These are phyloP conservation scores for Yamadazyma friedrichii DNA, from an alignment of 1,139 yeast genomes.

Conservation along the genomic window DNA sequence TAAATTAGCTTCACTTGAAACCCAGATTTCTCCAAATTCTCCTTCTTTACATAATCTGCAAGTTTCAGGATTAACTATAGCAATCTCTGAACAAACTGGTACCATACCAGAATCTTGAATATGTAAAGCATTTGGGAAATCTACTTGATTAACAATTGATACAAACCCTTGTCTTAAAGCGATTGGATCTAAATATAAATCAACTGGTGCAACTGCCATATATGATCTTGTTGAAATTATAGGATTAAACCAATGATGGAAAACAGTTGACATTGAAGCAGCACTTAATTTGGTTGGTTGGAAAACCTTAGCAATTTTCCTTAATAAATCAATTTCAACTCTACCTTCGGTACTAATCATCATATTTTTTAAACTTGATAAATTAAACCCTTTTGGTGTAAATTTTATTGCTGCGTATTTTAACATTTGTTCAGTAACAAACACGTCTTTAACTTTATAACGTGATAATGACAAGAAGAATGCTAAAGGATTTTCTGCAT, in stretches of 20 bases:
- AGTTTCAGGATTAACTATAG: conserved; percentile 95
- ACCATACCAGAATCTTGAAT: conserved; percentile 96
- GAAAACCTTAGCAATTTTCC: conserved; percentile 61
- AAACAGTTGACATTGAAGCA: conserved; percentile 74
- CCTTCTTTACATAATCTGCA: conserved; percentile 75
- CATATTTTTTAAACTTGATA: conserved; percentile 70
- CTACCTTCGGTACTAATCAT: conserved; percentile 81
- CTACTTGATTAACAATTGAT: conserved; percentile 73
- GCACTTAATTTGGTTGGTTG: conserved; percentile 64
- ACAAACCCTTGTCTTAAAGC: conserved; percentile 88
- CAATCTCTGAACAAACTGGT: conserved; percentile 90
- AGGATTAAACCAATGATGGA: conserved; percentile 79
- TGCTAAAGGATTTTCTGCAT: conserved; percentile 70
- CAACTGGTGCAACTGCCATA: conserved; percentile 86
- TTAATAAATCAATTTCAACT: conserved; percentile 62
- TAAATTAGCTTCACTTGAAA: conserved; percentile 82
- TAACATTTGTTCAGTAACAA: conserved; percentile 82
- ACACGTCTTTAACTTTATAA: conserved; percentile 81
- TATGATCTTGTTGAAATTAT: conserved; percentile 83
- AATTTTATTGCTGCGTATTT: conserved; percentile 65
- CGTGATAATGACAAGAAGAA: conserved; percentile 74
- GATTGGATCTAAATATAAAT: conserved; percentile 80
- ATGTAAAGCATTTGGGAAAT: conserved; percentile 65
- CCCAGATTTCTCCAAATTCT: conserved; percentile 99
- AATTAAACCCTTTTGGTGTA: conserved; percentile 63